Conservation (phyloP, 2,329 filamentous ascomycete species). For the Aspergillus calidoustus region DNA sequence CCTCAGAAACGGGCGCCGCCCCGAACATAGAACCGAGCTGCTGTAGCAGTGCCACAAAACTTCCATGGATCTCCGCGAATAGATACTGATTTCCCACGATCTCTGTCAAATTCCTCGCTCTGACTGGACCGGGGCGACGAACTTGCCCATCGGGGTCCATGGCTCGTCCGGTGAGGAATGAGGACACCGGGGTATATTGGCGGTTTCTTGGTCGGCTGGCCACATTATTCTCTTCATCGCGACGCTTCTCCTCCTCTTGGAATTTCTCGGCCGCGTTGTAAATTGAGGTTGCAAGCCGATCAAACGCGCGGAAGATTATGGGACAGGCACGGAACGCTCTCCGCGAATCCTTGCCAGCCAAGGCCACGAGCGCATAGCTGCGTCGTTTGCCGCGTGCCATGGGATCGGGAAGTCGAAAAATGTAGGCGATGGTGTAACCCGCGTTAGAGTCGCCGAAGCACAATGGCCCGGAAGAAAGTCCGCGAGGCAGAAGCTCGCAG, state of each 20-base stretch:
- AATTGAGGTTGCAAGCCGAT: constrained; percentile 58
- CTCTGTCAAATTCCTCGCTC: constrained; percentile 61
- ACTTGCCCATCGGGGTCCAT: constrained; percentile 61
- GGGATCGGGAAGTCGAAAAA: constrained; percentile 63
- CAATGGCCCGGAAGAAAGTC: constrained; percentile 61
- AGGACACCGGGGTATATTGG: constrained; percentile 60
- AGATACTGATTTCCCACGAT: constrained; percentile 63
- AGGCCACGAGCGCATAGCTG: constrained; percentile 61
- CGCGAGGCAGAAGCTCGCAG: constrained; percentile 60
- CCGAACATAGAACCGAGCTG: constrained; percentile 53
- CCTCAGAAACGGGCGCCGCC: constrained; percentile 47
- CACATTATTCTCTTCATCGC: constrained; percentile 43
- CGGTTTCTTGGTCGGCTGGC: constrained; percentile 35
- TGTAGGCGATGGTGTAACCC: constrained; percentile 64
- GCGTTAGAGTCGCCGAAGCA: constrained; percentile 61
- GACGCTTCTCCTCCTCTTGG: constrained; percentile 50
- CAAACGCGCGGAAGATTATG: constrained; percentile 58
- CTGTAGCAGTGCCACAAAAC: constrained; percentile 57
- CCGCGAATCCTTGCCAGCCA: constrained; percentile 58
- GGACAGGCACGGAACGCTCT: constrained; percentile 53
- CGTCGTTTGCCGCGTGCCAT: constrained; percentile 61
- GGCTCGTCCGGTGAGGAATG: constrained; percentile 61
- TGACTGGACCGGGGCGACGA: constrained; percentile 57
- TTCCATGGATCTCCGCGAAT: constrained; percentile 61
- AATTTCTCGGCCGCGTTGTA: constrained; percentile 51